Conservation (phyloP, 208 protist species). For the Ichthyophonus hoferi region DNA sequence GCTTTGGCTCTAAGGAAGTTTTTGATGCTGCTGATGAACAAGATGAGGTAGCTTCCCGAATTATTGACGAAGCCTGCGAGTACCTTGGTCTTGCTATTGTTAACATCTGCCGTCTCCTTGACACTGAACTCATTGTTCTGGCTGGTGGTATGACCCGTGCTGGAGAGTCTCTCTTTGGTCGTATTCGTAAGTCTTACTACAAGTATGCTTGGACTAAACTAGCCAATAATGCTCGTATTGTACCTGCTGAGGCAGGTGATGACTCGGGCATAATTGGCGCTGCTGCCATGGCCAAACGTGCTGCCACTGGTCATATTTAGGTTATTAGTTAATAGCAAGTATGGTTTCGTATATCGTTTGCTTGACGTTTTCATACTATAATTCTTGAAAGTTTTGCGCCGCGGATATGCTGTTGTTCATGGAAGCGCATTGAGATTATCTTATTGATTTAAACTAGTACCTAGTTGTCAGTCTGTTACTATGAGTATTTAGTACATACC, state of each 20-base stretch:
- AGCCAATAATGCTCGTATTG: not conserved
- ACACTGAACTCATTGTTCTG: constrained; percentile 9
- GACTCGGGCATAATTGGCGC: constrained; percentile 25
- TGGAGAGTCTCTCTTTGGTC: not conserved
- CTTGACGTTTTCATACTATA: too few relatives aligned
- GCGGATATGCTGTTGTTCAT: too few relatives aligned
- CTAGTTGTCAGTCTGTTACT: too few relatives aligned
- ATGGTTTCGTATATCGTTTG: too few relatives aligned
- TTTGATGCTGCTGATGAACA: not conserved
- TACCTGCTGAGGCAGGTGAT: constrained; percentile 9
- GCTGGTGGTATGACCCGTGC: constrained; percentile 16
- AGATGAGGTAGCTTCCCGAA: not conserved
- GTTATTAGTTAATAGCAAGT: too few relatives aligned
- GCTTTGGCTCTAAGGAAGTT: constrained; percentile 11
- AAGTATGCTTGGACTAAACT: constrained; percentile 26
- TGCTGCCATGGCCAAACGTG: not conserved
- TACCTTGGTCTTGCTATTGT: not conserved
- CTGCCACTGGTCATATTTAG: not conserved
- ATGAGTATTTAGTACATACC: too few relatives aligned
- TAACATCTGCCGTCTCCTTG: constrained; percentile 3
- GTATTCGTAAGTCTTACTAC: not conserved
- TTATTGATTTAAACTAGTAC: too few relatives aligned
- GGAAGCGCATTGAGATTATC: too few relatives aligned
- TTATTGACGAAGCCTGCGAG: constrained; percentile 9
- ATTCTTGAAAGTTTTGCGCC: too few relatives aligned